Conservation (phyloP, 2,329 filamentous ascomycete genomes). For the Sporothrix protearum region DNA sequence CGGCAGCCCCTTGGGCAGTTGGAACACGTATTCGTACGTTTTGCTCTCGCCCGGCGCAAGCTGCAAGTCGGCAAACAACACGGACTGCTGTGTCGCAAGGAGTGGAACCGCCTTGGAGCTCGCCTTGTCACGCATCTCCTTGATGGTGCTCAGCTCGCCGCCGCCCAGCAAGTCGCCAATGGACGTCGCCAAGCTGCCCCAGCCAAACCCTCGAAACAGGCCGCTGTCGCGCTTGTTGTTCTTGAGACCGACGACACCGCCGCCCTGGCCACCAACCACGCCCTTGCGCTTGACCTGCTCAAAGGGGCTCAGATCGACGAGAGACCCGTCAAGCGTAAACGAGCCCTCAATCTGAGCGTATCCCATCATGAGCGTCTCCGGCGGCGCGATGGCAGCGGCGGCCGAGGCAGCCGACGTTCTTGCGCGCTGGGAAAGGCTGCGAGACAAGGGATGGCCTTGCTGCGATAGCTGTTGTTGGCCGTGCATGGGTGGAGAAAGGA, state of each 20-base stretch:
- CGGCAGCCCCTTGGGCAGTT: slow-evolving; percentile 80
- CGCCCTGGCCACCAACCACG: slow-evolving; percentile 80
- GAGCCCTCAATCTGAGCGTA: slow-evolving; percentile 92
- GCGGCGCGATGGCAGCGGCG: slow-evolving; percentile 41
- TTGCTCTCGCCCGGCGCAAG: slow-evolving; percentile 84
- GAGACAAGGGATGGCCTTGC: slow-evolving; percentile 35
- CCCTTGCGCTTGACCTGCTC: slow-evolving; percentile 95
- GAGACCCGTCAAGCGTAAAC: slow-evolving; percentile 84
- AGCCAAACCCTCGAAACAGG: slow-evolving; percentile 73
- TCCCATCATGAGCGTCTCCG: slow-evolving; percentile 93
- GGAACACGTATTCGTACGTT: slow-evolving; percentile 82
- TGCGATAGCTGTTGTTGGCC: slow-evolving; percentile 13
- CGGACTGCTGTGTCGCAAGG: slow-evolving; percentile 90
- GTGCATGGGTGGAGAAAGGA: slow-evolving; percentile 22
- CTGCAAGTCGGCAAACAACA: slow-evolving; percentile 89
- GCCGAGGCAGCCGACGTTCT: slow-evolving; percentile 15
- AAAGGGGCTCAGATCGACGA: slow-evolving; percentile 85
- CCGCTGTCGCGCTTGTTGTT: slow-evolving; percentile 70
- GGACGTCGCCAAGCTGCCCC: slow-evolving; percentile 83
- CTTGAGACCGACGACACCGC: slow-evolving; percentile 80
- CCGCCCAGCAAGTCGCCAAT: slow-evolving; percentile 82
- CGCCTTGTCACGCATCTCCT: slow-evolving; percentile 86
- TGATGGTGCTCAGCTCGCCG: slow-evolving; percentile 85
- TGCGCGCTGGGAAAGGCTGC: slow-evolving; percentile 40
- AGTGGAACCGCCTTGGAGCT: slow-evolving; percentile 85